These are phyloP conservation scores for Prillingera fragicola DNA, from an alignment of 1,284 basidiomycete genomes.

Conservation along the genomic window DNA sequence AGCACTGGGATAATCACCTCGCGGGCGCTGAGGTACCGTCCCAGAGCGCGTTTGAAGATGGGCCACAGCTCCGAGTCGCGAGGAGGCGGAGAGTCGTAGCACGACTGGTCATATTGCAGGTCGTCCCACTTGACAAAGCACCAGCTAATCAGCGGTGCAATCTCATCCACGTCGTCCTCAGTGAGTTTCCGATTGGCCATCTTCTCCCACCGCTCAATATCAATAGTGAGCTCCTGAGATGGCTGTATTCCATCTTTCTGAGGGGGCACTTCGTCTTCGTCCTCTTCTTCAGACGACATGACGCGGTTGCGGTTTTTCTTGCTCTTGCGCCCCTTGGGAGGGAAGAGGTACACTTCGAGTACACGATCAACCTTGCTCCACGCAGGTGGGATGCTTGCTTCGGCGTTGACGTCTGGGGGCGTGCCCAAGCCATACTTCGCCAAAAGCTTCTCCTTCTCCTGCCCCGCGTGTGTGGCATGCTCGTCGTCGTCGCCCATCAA, in stretches of 20 bases:
- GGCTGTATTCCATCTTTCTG: constrained; percentile 34
- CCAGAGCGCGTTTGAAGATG: constrained; percentile 63
- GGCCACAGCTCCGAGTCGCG: constrained; percentile 49
- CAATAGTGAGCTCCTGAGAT: constrained; percentile 19
- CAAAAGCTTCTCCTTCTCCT: constrained; percentile 13
- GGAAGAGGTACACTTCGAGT: constrained; percentile 65
- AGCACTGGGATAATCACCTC: constrained; percentile 59
- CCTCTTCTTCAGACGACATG: constrained; percentile 26
- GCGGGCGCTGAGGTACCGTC: constrained; percentile 60
- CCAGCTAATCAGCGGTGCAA: constrained; percentile 48
- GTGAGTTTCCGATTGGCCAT: constrained; percentile 51
- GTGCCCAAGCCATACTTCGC: constrained; percentile 32
- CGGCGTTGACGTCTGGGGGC: constrained; percentile 56
- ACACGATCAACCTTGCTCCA: constrained; percentile 66
- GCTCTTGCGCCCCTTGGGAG: constrained; percentile 24
- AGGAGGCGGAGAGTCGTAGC: constrained; percentile 78
- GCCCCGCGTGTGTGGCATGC: too few species aligned
- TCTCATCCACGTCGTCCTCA: constrained; percentile 55
- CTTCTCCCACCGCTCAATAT: constrained; percentile 55
- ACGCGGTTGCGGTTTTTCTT: constrained; percentile 25
- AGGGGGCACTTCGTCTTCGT: constrained; percentile 2
- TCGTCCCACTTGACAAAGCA: constrained; percentile 75
- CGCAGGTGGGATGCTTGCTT: constrained; percentile 59
- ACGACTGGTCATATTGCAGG: constrained; percentile 81
- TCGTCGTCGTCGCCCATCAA: constrained; percentile 41